Base-by-base conservation (phyloP, 495 filamentous ascomycete genomes). In the Geoglossum glabrum region DNA sequence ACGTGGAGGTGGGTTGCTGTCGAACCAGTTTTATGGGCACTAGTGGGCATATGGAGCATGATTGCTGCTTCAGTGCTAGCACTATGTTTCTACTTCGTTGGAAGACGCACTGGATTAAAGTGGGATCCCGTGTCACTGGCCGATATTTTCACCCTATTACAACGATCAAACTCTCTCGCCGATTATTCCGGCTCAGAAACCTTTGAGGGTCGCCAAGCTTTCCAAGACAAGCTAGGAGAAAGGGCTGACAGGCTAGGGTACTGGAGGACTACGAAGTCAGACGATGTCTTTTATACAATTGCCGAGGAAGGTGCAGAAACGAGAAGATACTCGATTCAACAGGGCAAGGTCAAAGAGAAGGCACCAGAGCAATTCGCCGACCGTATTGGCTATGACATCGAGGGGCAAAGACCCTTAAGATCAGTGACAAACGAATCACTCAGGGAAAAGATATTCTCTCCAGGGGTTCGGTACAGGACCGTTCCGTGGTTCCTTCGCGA, bases 121-220 rank as follows among this genome's bases (percentile, higher is more conserved):
- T 95, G 89, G 89, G 87, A 90, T 66, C 78, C 86, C 1, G 70
- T 79, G n/a, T 87, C 81, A 15, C 68, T 94, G 25, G 88, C 85
- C 10, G 89, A 94, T 65, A 67, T 92, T 27, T 73, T 86, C 49
- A 76, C 80, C 3, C 69, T 94, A 10, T 75, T 93, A 17, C 83
- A 87, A 36, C 74, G 85, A 47, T 87, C 86, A 38, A 95, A 95
- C 66, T 79, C 81, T 13, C 70, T 87, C 33, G 72, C 72, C 36
- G 83, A 85, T 60, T 92, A 76, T 72, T 78, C 74, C 59, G 76
- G 70, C 61, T 81, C 71, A 17, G 83, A 76, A 68, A 78, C 66
- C 51, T 76, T 71, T 61, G 69, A 62, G 49, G 72, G 64, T 57
- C 72, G 63, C 54, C 60, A 69, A 25, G 70, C 72, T 21, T 71